Percentiles rank a stretch among this genome's conserved stretches.
Evolutionary conservation across 371 early-diverging fungal species (phyloP).

Genomic region (Funneliformis caledonium): DNA sequence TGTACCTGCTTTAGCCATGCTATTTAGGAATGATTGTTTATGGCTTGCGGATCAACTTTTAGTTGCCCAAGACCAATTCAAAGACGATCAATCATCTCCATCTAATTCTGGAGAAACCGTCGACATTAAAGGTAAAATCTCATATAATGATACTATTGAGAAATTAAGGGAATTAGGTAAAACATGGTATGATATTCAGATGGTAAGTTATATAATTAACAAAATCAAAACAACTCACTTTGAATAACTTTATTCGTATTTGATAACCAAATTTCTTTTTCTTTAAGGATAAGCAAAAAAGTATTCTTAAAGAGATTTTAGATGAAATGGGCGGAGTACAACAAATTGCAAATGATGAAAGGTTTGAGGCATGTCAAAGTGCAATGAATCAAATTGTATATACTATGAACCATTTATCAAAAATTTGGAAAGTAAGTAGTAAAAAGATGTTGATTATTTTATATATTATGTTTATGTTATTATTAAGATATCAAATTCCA

Average conservation of each 20-base stretch:
- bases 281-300: constrained; percentile 50
- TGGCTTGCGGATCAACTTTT: constrained; percentile 58
- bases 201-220: constrained; percentile 43
- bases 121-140: constrained; percentile 40
- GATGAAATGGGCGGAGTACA: constrained; percentile 58
- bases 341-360: constrained; percentile 53
- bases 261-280: constrained; percentile 37
- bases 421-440: constrained; percentile 50
- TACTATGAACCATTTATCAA: constrained; percentile 52
- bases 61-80: constrained; percentile 38
- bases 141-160: constrained; percentile 50
- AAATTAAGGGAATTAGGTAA: constrained; percentile 47
- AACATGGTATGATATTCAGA: constrained; percentile 49
- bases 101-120: neutral
- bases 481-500: neutral
- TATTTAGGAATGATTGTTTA: constrained; percentile 76
- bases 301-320: constrained; percentile 50
- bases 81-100: neutral
- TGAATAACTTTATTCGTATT: neutral
- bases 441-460: constrained; percentile 43
- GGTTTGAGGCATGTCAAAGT: constrained; percentile 54
- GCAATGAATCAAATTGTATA: constrained; percentile 58
- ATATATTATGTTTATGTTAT: constrained; percentile 38
- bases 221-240: neutral
- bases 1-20: constrained; percentile 61